Conservation (phyloP, 495 filamentous ascomycete species). For the Hypoxylon trugodes region DNA sequence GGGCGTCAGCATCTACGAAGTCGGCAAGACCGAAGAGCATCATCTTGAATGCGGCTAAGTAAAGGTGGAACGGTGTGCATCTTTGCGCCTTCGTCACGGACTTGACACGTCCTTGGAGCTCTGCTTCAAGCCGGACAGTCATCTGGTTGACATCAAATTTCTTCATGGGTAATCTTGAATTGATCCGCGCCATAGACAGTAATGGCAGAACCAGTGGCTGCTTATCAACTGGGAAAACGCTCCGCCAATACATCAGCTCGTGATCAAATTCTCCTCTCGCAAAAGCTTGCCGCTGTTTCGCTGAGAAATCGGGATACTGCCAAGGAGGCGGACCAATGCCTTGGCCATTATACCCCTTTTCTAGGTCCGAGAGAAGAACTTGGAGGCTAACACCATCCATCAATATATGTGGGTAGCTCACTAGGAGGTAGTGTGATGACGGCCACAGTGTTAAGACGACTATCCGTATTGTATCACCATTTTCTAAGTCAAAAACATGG, state of each 20-base stretch:
- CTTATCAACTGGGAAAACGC: conserved; percentile 39
- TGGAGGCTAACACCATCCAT: conserved; percentile 41
- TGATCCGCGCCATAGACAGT: neutral
- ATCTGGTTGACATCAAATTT: neutral
- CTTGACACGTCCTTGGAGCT: too few species aligned
- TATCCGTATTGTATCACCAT: conserved; percentile 12
- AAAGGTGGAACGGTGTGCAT: conserved; percentile 43
- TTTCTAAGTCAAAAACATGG: neutral
- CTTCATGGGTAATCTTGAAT: neutral
- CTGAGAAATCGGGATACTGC: conserved; percentile 34
- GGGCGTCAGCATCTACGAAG: conserved; percentile 16
- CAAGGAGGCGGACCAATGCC: neutral
- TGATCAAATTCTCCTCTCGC: conserved; percentile 10
- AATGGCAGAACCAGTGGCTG: conserved; percentile 37
- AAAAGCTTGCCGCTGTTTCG: conserved; percentile 9
- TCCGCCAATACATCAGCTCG: conserved; percentile 49
- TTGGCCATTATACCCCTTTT: conserved; percentile 47
- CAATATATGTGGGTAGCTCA: conserved; percentile 43
- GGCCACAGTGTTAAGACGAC: neutral
- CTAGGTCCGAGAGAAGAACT: conserved; percentile 45
- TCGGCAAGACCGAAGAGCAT: conserved; percentile 28
- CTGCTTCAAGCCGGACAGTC: too few species aligned
- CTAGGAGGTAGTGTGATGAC: conserved; percentile 18
- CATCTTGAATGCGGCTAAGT: conserved; percentile 35
- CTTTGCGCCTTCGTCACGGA: neutral